Evolutionary conservation across 345 rosid species (phyloP), one percentile per base, ranked within the genome.

Genomic region (Laguncularia racemosa): DNA sequence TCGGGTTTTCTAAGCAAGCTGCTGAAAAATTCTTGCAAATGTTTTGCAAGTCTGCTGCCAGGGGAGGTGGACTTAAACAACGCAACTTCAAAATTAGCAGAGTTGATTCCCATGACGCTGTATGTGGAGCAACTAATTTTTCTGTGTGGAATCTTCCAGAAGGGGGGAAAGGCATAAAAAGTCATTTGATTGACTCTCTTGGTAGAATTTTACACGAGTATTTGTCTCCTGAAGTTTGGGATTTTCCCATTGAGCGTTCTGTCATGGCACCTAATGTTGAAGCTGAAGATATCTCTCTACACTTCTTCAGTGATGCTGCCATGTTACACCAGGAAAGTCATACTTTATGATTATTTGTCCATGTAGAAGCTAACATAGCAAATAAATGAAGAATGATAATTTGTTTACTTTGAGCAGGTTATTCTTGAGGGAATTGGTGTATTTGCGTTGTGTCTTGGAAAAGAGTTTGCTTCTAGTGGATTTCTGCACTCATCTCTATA

Each of bases 191-290:
- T 55, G 88, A 89, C 57, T 86, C 91, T 53, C 48, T 84, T 69
- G 96, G 95, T 40, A 80, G 85, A 80, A 81, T 89, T 67, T 79
- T 89, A 65, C 96, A 92, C 46, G 98, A 89, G 62, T 92, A 84
- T 77, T 77, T 89, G 53, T 78, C 86, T 51, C 67, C 83, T 76
- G 96, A 92, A 79, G 61, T 86, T 45, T 92, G 98, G 97, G 79
- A 77, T 74, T 84, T 92, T 65, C 95, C 97, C 14, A 17, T 81
- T 61, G 91, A 85, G 72, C 70, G 67, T 61, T 60, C 67, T 40
- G 51, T 55, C 20, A 33, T 57, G 54, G 78, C 71, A 40, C 56
- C 50, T 50, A 84, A 80, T 17, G 44, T 65, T 19, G 84, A 86
- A 58, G 71, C 17, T 61, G 83, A 68, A 61, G 82, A 76, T 57